These are phyloP conservation scores for Catunica adiposa DNA, from an alignment of 2,329 filamentous ascomycete species.

Conservation along the genomic window DNA sequence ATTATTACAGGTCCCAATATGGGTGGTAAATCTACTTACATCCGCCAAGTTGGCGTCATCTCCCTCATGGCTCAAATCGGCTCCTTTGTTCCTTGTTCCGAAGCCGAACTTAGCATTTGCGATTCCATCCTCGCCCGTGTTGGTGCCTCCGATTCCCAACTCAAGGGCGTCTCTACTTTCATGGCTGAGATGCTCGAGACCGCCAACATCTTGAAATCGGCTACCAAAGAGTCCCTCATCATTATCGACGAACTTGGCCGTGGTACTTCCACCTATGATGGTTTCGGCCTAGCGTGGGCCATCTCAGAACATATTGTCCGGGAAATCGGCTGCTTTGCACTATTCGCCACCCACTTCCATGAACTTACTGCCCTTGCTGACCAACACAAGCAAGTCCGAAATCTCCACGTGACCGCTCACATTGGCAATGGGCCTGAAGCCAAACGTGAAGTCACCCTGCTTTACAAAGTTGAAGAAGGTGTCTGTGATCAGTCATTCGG, in stretches of 20 bases:
- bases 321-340: slow-evolving; percentile 82
- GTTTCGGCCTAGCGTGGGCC: slow-evolving; percentile 96
- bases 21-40: slow-evolving; percentile 98
- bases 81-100: slow-evolving; percentile 82
- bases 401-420: slow-evolving; percentile 91
- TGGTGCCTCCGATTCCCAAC: slow-evolving; percentile 86
- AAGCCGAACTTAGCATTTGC: slow-evolving; percentile 87
- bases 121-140: slow-evolving; percentile 94
- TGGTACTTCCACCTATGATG: slow-evolving; percentile 94
- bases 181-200: slow-evolving; percentile 99
- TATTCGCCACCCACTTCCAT: slow-evolving; percentile 98
- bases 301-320: slow-evolving; percentile 95
- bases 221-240: slow-evolving; percentile 86
- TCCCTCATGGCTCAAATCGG: slow-evolving; percentile 94
- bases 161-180: slow-evolving; percentile 95
- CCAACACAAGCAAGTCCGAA: slow-evolving; percentile 72
- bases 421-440: slow-evolving; percentile 38
- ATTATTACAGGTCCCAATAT: slow-evolving; percentile 98
- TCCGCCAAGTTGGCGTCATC: slow-evolving; percentile 91
- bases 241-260: slow-evolving; percentile 97
- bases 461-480: slow-evolving; percentile 92
- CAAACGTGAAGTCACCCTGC: slow-evolving; percentile 75
- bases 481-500: slow-evolving; percentile 96
- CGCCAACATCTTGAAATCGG: slow-evolving; percentile 93
- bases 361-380: slow-evolving; percentile 85